Evolutionary conservation across 495 filamentous ascomycete species (phyloP).

Genomic region (Staphylotrichum longicolle): DNA sequence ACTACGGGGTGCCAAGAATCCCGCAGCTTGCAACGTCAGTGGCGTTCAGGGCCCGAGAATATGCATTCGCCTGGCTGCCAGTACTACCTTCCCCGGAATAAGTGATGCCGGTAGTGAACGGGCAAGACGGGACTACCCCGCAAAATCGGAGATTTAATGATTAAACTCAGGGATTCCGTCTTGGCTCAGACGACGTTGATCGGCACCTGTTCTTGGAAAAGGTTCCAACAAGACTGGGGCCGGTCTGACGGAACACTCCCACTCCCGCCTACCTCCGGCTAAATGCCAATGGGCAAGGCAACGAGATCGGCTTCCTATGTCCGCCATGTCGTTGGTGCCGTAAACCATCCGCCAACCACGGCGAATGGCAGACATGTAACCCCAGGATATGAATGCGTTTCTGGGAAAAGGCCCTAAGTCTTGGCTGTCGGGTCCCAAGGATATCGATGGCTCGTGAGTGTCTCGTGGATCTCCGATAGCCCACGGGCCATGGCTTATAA

Average conservation of each 20-base stretch:
- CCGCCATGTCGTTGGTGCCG: background rate
- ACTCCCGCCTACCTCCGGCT: constrained; percentile 3
- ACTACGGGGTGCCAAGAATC: background rate
- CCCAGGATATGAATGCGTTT: background rate
- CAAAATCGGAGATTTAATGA: constrained; percentile 3
- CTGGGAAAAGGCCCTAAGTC: background rate
- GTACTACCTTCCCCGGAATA: constrained; percentile 5
- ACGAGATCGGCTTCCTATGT: background rate
- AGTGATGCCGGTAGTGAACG: constrained; percentile 8
- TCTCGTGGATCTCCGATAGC: background rate
- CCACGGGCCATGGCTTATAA: background rate
- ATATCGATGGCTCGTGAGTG: background rate
- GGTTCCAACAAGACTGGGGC: background rate
- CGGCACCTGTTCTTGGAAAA: background rate
- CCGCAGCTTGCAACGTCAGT: background rate
- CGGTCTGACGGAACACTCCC: background rate
- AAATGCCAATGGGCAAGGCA: background rate
- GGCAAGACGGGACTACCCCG: constrained; percentile 1
- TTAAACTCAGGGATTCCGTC: background rate
- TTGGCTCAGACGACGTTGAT: background rate
- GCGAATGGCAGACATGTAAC: background rate
- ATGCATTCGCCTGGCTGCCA: background rate
- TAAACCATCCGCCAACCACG: background rate
- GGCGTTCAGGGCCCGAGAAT: background rate
- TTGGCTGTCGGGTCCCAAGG: background rate